A percentile compares a stretch with the other conserved stretches of the same genome.
Conservation (phyloP, 805 yeast genomes). For the Saccharomyces jurei region DNA sequence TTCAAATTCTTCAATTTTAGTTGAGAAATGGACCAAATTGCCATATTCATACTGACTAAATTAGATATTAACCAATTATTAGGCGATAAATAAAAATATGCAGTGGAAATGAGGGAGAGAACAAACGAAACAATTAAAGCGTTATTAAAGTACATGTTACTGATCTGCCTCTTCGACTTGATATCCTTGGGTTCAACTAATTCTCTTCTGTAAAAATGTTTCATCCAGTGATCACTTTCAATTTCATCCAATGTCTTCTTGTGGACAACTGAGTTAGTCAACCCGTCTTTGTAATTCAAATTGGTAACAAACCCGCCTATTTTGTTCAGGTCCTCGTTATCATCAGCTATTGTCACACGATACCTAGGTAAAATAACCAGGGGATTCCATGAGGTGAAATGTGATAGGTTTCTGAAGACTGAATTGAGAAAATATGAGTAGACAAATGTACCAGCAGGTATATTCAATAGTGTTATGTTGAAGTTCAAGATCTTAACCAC, state of each 20-base stretch:
- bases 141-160: constrained; percentile 30
- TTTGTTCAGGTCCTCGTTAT: constrained; percentile 33
- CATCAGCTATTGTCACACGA: constrained; percentile 34
- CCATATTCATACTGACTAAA: constrained; percentile 35
- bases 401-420: constrained; percentile 23
- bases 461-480: constrained; percentile 32
- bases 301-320: constrained; percentile 33
- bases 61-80: constrained; percentile 43
- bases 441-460: constrained; percentile 30
- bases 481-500: constrained; percentile 30
- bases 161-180: constrained; percentile 26
- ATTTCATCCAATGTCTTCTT: constrained; percentile 27
- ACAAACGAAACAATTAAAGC: constrained; percentile 24
- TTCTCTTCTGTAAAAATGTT: constrained; percentile 9
- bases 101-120: constrained; percentile 12
- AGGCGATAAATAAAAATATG: constrained; percentile 21
- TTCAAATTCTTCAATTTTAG: constrained; percentile 38
- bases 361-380: constrained; percentile 31
- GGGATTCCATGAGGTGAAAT: constrained; percentile 24
- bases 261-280: constrained; percentile 8
- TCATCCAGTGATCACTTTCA: constrained; percentile 9
- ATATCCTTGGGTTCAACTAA: constrained; percentile 14
- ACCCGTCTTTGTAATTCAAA: constrained; percentile 18
- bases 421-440: constrained; percentile 24
- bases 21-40: constrained; percentile 36